Percentiles rank a stretch among this genome's conserved stretches.
phyloP scores from a whole-genome alignment of 768 basidiomycete genomes.

The Psilocybe cyanescens region DNA sequence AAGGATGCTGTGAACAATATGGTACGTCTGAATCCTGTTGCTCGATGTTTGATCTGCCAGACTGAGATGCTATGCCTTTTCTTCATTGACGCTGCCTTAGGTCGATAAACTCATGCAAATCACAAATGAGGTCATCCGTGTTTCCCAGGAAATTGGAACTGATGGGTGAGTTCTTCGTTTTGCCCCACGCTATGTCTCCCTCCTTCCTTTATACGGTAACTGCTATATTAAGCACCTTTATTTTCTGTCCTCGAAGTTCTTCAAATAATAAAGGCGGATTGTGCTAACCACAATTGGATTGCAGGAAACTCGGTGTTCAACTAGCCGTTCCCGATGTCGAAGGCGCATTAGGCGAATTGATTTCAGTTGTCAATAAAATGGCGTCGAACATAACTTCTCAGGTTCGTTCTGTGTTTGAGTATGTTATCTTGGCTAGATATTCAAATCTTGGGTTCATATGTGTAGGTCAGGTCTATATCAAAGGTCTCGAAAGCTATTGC shows the following conservation, averaged over 20 bases:
- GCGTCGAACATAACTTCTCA: neutral
- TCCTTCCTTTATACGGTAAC: neutral
- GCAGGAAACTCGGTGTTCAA: neutral
- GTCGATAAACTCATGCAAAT: constrained; percentile 59
- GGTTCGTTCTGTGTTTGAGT: neutral
- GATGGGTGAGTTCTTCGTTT: constrained; percentile 73
- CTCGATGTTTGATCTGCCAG: no score
- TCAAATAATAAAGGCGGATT: neutral
- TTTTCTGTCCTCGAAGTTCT: neutral
- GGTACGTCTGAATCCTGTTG: neutral
- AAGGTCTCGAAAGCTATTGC: constrained; percentile 11
- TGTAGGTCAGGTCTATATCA: constrained; percentile 37
- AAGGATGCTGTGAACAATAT: neutral
- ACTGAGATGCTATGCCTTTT: no score
- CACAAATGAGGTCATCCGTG: constrained; percentile 70
- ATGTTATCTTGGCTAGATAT: constrained; percentile 33
- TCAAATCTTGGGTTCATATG: constrained; percentile 67
- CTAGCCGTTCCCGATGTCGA: neutral
- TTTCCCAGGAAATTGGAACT: constrained; percentile 77
- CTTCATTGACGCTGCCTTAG: neutral
- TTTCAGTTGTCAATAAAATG: neutral
- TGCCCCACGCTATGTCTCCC: neutral
- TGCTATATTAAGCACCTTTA: neutral
- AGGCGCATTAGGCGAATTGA: neutral
- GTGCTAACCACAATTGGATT: neutral